These are phyloP conservation scores for Thalassiosira exigua DNA, from an alignment of 352 stramenopile species.

Conservation along the genomic window DNA sequence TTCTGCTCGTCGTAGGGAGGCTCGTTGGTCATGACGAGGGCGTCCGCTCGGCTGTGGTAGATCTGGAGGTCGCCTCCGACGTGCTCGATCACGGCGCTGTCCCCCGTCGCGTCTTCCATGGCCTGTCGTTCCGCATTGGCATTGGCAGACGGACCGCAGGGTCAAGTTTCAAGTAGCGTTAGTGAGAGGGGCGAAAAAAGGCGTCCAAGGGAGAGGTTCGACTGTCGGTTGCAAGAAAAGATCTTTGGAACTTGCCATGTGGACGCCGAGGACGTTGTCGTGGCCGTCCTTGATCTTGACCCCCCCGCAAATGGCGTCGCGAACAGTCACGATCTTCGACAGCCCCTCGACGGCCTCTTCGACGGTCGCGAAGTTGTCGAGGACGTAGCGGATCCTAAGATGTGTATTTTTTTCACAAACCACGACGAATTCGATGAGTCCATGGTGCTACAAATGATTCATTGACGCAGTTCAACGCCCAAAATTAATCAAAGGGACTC, in stretches of 20 bases:
- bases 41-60: constrained; percentile 3
- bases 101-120: constrained; percentile 1
- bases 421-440: too few species aligned
- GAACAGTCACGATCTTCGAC: background rate
- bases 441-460: too few species aligned
- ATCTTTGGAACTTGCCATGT: background rate
- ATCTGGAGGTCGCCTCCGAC: constrained; percentile 8
- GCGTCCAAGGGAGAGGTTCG: background rate
- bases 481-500: too few species aligned
- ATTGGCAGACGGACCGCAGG: constrained; percentile 3
- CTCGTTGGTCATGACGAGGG: constrained; percentile 5
- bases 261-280: background rate
- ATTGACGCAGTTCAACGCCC: too few species aligned
- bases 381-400: background rate
- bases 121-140: background rate
- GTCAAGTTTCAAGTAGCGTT: too few species aligned
- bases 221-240: background rate
- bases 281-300: background rate
- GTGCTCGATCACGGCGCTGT: constrained; percentile 1
- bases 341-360: constrained; percentile 2
- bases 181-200: background rate
- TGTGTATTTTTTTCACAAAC: too few species aligned
- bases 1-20: constrained; percentile 3
- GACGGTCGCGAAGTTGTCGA: constrained; percentile 8
- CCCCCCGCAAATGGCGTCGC: background rate